Evolutionary conservation across 2,329 filamentous ascomycete species (phyloP).

Genomic region (Stemphylium lycopersici): DNA sequence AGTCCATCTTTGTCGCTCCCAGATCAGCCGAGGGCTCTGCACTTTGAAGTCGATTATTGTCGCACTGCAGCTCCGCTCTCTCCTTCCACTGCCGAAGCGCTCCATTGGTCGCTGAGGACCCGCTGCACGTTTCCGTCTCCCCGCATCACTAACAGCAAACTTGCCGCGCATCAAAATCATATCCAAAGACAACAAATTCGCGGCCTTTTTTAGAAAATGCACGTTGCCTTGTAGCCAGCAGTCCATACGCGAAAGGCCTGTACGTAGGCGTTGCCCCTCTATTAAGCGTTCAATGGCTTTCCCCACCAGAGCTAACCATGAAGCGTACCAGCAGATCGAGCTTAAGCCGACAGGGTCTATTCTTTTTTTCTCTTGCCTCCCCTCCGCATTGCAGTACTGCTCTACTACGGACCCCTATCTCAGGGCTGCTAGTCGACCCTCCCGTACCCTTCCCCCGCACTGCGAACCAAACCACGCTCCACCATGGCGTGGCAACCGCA

Average conservation of each 20-base stretch:
- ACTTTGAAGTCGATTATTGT: slow-evolving; percentile 21
- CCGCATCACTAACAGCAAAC: slow-evolving; percentile 45
- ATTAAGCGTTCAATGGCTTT: slow-evolving; percentile 28
- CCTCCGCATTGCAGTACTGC: slow-evolving; percentile 14
- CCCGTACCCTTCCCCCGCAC: slow-evolving; percentile 18
- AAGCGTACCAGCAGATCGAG: slow-evolving; percentile 36
- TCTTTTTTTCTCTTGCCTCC: slow-evolving; percentile 16
- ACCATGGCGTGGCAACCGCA: slow-evolving; percentile 91
- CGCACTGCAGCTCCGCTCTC: slow-evolving; percentile 34
- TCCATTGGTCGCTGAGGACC: slow-evolving; percentile 23
- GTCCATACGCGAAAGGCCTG: slow-evolving; percentile 36
- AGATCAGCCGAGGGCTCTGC: slow-evolving; percentile 16
- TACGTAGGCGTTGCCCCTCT: slow-evolving; percentile 34
- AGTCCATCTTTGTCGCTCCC: slow-evolving; percentile 11
- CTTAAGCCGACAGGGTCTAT: slow-evolving; percentile 32
- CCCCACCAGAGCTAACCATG: slow-evolving; percentile 43
- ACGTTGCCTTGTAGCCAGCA: slow-evolving; percentile 41
- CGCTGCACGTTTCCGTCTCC: slow-evolving; percentile 34
- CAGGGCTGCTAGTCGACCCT: slow-evolving; percentile 11
- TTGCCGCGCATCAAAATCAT: slow-evolving; percentile 30
- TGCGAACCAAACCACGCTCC: slow-evolving; percentile 19
- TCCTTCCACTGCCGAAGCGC: slow-evolving; percentile 23
- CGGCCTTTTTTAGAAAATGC: slow-evolving; percentile 25
- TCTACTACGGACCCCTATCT: slow-evolving; percentile 6
- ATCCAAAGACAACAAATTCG: slow-evolving; percentile 19